phyloP scores from a whole-genome alignment of 345 rosid genomes.

The Salix exigua region DNA sequence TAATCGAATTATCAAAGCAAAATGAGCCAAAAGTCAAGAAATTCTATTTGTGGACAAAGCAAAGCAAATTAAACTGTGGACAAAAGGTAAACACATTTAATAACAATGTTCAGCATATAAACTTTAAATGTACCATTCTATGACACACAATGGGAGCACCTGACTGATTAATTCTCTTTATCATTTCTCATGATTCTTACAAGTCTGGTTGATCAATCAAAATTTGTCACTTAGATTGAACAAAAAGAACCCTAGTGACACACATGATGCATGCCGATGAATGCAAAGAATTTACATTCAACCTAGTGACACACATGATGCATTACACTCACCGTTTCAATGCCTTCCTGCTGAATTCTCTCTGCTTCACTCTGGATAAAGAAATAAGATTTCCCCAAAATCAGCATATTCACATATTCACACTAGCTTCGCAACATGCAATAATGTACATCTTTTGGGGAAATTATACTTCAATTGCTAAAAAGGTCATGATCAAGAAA shows the following conservation, averaged over 20 bases:
- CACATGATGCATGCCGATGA: background rate
- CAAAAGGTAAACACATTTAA: background rate
- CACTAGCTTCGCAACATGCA: background rate
- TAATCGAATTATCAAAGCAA: background rate
- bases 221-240: background rate
- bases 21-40: background rate
- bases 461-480: background rate
- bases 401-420: conserved; percentile 8
- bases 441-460: background rate
- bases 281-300: background rate
- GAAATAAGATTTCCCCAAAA: background rate
- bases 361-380: conserved; percentile 69
- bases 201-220: background rate
- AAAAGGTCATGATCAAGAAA: background rate
- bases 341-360: conserved; percentile 57
- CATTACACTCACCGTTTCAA: conserved; percentile 35
- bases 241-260: background rate
- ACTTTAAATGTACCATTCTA: no score
- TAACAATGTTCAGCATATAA: background rate
- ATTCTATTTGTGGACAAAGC: no score
- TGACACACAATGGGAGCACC: background rate
- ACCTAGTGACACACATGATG: background rate
- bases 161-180: background rate
- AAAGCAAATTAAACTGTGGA: no score
- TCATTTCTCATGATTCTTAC: background rate